phyloP scores from a whole-genome alignment of 1,139 yeast species.

The Oligophagozyma castellii region DNA sequence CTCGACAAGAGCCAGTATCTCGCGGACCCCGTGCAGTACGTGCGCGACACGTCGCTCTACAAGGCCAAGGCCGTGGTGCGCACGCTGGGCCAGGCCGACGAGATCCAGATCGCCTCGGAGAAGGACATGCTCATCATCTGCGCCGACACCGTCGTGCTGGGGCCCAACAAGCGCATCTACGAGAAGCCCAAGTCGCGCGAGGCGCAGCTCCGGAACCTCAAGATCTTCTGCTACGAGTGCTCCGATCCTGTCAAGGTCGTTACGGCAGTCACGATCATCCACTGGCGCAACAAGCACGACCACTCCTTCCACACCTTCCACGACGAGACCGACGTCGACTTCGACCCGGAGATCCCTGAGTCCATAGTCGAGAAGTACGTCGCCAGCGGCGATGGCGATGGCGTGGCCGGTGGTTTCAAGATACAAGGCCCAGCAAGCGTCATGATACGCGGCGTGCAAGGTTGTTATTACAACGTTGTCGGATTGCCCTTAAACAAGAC shows the following conservation, averaged over 20 bases:
- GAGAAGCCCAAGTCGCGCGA: constrained; percentile 60
- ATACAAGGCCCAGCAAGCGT: constrained; percentile 64
- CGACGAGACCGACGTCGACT: constrained; percentile 35
- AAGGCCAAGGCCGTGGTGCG: constrained; percentile 51
- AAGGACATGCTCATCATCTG: constrained; percentile 33
- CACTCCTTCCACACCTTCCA: constrained; percentile 14
- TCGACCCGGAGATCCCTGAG: constrained; percentile 37
- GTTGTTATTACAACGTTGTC: constrained; percentile 81
- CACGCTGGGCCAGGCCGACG: constrained; percentile 20
- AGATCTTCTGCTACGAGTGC: constrained; percentile 30
- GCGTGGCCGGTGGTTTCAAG: constrained; percentile 89
- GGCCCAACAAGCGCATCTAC: constrained; percentile 41
- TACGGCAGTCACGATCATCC: constrained; percentile 43
- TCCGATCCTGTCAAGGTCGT: constrained; percentile 37
- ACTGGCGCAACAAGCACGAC: constrained; percentile 10
- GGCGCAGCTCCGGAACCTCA: constrained; percentile 38
- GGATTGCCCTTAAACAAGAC: constrained; percentile 69
- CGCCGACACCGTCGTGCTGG: constrained; percentile 77
- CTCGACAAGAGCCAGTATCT: constrained; percentile 36
- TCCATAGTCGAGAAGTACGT: constrained; percentile 48
- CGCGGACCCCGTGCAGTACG: constrained; percentile 38
- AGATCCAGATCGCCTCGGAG: not conserved
- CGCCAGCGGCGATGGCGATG: constrained; percentile 54
- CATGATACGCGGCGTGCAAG: constrained; percentile 47
- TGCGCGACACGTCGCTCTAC: constrained; percentile 49